Conservation (phyloP, 805 yeast species). For the Peterozyma toletana region DNA sequence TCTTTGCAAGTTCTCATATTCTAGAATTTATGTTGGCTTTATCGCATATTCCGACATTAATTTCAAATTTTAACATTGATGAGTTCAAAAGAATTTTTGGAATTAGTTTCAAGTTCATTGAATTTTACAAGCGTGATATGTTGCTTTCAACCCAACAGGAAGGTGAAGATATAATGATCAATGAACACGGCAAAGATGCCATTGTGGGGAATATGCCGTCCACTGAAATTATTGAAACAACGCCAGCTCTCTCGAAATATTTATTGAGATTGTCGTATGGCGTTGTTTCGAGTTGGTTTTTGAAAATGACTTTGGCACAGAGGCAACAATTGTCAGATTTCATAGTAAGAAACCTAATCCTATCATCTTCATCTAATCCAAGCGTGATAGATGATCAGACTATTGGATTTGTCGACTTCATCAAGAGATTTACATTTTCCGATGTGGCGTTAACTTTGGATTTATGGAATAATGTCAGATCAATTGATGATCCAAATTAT, state of each 20-base stretch:
- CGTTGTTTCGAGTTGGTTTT: conserved; percentile 66
- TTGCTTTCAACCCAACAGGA: conserved; percentile 15
- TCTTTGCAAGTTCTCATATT: conserved; percentile 64
- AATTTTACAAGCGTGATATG: conserved; percentile 32
- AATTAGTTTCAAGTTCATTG: conserved; percentile 73
- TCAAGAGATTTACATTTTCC: conserved; percentile 58
- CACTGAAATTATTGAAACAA: conserved; percentile 35
- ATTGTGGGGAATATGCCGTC: conserved; percentile 49
- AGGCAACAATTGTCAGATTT: conserved; percentile 57
- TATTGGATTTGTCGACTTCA: conserved; percentile 59
- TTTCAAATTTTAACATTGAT: conserved; percentile 66
- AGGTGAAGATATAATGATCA: conserved; percentile 11
- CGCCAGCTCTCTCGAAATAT: conserved; percentile 52
- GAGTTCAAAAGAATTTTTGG: conserved; percentile 79
- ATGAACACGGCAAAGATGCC: conserved; percentile 37
- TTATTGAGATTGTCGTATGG: conserved; percentile 56
- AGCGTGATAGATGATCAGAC: conserved; percentile 41
- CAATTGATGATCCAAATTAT: conserved; percentile 16
- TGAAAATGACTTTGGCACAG: conserved; percentile 52
- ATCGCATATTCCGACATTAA: conserved; percentile 56
- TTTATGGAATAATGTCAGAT: conserved; percentile 10
- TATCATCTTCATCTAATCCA: conserved; percentile 19
- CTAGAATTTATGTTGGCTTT: conserved; percentile 68
- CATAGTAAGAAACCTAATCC: conserved; percentile 47
- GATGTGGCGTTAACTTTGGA: conserved; percentile 47